Base-by-base conservation (phyloP, 2,329 filamentous ascomycete species). In the Dactylonectria estremocensis region DNA sequence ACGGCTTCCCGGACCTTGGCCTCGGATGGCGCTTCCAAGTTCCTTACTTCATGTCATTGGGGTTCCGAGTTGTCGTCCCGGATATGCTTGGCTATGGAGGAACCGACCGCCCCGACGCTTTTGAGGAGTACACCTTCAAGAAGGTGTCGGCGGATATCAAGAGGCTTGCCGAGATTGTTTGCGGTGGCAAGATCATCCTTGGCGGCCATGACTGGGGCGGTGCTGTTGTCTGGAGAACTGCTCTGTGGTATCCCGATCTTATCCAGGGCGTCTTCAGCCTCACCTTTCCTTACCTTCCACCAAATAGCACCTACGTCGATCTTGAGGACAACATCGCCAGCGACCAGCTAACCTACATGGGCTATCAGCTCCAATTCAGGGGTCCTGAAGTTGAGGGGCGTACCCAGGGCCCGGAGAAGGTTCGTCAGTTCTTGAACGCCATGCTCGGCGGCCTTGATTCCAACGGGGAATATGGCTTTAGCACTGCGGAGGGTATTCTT, bases 21-120 rank as follows among this genome's bases (percentile, higher is more conserved):
- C 88, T 93, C 76, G 93, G 91, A 76, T 97, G 94, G 94, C 90
- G 93, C 62, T 91, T 93, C 80, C 94, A 97, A 79, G 92, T 97
- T 67, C 93, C 94, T 0, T 79, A 88, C 69, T 86, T 97, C 16
- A 78, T 91, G 9, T 85, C 89, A 11, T 84, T 93, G 63, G 90
- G 90, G n/a, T 87, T 95, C 66, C 88, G 91, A 64, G 92, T 96
- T 53, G 89, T 97, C 28, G 92, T 89, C 9, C 91, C 93, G 1
- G 93, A 97, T 81, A 90, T 93, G 84, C 88, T 96, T 76, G 94
- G 94, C 62, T 97, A 95, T 78, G 93, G 92, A 31, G 86, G 88
- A 65, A 95, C 93, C 28, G 90, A 83, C 64, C 89, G 92, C 0
- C 91, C 91, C 0, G 83, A 87, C 22, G 82, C 85, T 1, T 81